Evolutionary conservation across 768 basidiomycete genomes (phyloP).

Genomic region (Tricholoma sp.): DNA sequence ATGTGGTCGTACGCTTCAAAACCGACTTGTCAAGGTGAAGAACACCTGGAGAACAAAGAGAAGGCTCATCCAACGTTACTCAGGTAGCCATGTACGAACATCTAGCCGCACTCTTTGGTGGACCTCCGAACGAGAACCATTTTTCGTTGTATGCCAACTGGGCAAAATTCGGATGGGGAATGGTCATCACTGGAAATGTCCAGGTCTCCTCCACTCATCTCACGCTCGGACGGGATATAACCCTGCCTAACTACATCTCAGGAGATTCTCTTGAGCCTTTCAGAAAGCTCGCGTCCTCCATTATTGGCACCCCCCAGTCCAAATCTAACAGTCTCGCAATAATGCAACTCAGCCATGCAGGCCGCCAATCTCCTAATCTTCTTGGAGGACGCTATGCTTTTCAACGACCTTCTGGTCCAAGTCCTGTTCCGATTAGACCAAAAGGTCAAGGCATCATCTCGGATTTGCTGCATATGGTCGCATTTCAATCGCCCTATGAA

Average conservation of each 20-base stretch:
- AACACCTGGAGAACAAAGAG: not conserved
- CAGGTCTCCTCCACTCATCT: conserved; percentile 63
- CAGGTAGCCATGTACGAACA: conserved; percentile 94
- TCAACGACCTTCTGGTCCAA: conserved; percentile 64
- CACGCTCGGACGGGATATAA: conserved; percentile 65
- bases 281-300: conserved; percentile 40
- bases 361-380: conserved; percentile 77
- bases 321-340: conserved; percentile 46
- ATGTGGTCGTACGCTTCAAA: conserved; percentile 36
- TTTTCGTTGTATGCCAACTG: conserved; percentile 66
- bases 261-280: conserved; percentile 46
- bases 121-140: conserved; percentile 66
- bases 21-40: conserved; percentile 54
- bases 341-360: conserved; percentile 80
- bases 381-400: conserved; percentile 64
- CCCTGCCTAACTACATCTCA: conserved; percentile 44
- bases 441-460: conserved; percentile 24
- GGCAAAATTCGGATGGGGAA: conserved; percentile 78
- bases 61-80: not conserved
- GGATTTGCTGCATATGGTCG: conserved; percentile 33
- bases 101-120: conserved; percentile 58
- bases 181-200: conserved; percentile 84
- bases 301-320: conserved; percentile 32
- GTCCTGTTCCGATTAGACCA: conserved; percentile 47
- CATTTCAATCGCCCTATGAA: conserved; percentile 60